Base-by-base conservation (phyloP, 2,329 filamentous ascomycete species). In the Aspergillus fumigatiaffinis region DNA sequence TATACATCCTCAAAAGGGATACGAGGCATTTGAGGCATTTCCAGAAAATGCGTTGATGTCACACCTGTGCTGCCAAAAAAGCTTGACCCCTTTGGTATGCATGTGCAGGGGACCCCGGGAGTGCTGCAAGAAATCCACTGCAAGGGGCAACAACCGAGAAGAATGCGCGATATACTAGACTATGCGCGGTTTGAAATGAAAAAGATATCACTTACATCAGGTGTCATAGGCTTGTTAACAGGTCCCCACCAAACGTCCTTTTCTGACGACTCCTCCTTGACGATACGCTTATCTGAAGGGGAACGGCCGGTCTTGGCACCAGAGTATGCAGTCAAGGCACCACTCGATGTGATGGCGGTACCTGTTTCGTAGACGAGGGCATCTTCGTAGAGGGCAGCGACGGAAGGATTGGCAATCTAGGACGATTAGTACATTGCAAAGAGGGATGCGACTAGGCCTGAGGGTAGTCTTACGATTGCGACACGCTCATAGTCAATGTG, bases 401-500 rank as follows among this genome's bases (percentile, higher is more conserved):
- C 94, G 56, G 93, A 94, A 63, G 93, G 92, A 80, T 99, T 97
- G 80, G 91, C 90, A 69, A 87, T 82, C 84, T 87, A 68, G 32
- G 21, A 17, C 14, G 9, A 48, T 59, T 51, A 66, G 59, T 26
- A 47, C 53, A 52, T 52, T 29, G 35, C 50, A 25, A 49, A 50
- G 20, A 38, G 29, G 1, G 7, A 2, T 32, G 41, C 25, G 6
- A 53, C 21, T 42, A 55, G 38, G 54, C 42, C 8, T 51, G 62
- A 46, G 5, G 14, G 32, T 0, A 17, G 32, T 7, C 90, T 77
- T 84, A 96, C 92, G 83, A 99, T 99, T 63, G 94, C 91, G 72
- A 99, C 94, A 73, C 92, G 90, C 79, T 97, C 90, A 77, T 97
- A 99, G 84, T 99, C 94, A 73, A 99, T 99, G 84, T 99, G 93